Base-by-base conservation (phyloP, 768 basidiomycete species). In the Ramaria sp. region DNA sequence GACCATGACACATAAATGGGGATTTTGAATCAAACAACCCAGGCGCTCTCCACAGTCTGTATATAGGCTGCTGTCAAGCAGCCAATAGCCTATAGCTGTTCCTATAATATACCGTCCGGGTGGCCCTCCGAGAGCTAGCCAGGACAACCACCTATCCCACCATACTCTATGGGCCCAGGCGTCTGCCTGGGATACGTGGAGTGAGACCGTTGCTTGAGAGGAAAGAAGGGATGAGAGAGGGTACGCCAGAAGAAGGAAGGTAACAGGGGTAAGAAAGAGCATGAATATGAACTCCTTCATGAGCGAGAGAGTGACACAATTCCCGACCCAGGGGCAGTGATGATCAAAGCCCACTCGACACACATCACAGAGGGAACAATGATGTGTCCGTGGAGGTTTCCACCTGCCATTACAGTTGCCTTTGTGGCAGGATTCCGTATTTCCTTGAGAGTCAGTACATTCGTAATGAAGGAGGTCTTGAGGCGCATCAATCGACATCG, bases 301-400 rank as follows among this genome's bases (percentile, higher is more conserved):
- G 43, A 65, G 50, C 2, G 65, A 56, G 19, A 65, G 59, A 17
- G 68, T 68, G 31, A 71, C 61, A 60, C 69, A 71, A 51, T 68
- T 70, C 9, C 66, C 66, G 51, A 60, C 48, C 63, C 63, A 67
- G 15, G 66, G 63, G 60, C 70, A 72, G 62, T 69, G 68, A 56
- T 72, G 71, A 61, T 72, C 71, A 53, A 69, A 71, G 5, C 66
- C 68, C 0, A 60, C 57, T 38, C 70, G 60, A 60, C 71, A 72
- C 17, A 59, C 55, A 9, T 61, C 59, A 49, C 70, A 71, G 22
- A 64, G 59, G 9, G 61, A 65, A 57, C 71, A 72, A 57, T 72
- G 71, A 22, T 70, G 62, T 20, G 67, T 57, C 43, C 69, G 59
- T n/a, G 68, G 68, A 6, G 71, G 70, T 50, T 70, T 70, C 69